Base-by-base conservation (phyloP, 306 rosid species). In the Castanea sativa region DNA sequence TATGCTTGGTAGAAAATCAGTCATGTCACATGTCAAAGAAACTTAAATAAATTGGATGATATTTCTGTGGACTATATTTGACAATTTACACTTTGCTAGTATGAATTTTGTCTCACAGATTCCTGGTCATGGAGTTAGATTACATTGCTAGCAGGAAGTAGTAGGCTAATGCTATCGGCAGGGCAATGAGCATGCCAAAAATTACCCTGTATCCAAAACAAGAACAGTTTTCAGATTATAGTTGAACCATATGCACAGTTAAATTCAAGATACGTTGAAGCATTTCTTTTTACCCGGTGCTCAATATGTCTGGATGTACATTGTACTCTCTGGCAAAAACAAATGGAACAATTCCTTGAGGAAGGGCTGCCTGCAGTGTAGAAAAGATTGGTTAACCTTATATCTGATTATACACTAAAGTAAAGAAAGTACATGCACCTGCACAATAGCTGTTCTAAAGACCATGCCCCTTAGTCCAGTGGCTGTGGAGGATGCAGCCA, bases 261-360 rank as follows among this genome's bases (percentile, higher is more conserved):
- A 83, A 67, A 6, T 75, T 61, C 32, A 29, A 67, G 21, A 71
- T 61, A 63, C 35, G 55, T 69, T 35, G 71, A 75, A 80, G 78
- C 10, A 84, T 77, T 77, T 23, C 69, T 64, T 11, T 15, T 67
- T 88, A 92, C 99, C 96, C 98, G 2, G 99, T 92, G 84, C 99
- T 92, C 63, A 92, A 76, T 80, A 95, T 81, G 53, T 89, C 89
- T 57, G 99, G 98, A 82, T 92, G 78, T 23, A 91, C 86, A 61
- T 92, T 87, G 29, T 95, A 95, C 88, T 95, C 99, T 85, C 87
- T 92, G 33, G 99, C 94, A 74, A 95, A 92, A 56, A 95, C 98
- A 81, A 95, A 95, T 63, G 99, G 97, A 83, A 93, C 99, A 76
- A 95, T 95, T 81, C 97, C 99, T 79, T 91, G 99, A 63, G 99